Evolutionary conservation across 257 asterid genomes (phyloP).

Genomic region (Ajuga chamaepitys): DNA sequence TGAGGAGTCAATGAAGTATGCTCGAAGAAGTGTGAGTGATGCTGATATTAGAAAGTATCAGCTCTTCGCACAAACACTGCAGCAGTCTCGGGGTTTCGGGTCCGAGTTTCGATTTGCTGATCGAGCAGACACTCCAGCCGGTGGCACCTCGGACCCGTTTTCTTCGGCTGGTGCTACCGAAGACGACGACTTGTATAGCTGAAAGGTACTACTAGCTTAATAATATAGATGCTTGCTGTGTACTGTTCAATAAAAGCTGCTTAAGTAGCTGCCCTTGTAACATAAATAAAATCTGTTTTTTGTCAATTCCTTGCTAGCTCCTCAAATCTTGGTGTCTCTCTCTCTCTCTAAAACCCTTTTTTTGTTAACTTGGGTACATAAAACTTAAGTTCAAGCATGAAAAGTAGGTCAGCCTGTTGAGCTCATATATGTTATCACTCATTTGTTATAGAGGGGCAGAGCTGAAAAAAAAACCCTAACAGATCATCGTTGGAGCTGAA

Average conservation of each 20-base stretch:
- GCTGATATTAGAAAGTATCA: constrained; percentile 41
- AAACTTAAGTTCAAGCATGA: too few relatives aligned
- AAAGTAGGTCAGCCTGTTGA: too few relatives aligned
- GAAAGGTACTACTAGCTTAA: constrained; percentile 12
- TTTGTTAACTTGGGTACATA: too few relatives aligned
- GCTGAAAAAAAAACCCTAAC: too few relatives aligned
- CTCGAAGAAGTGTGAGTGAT: constrained; percentile 35
- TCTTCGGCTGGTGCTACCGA: constrained; percentile 18
- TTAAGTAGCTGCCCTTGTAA: not conserved
- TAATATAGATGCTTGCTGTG: not conserved
- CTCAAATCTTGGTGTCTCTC: too few relatives aligned
- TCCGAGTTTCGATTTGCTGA: constrained; percentile 32
- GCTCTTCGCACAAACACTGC: constrained; percentile 41
- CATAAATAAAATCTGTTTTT: constrained; percentile 1
- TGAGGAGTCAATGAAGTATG: too few relatives aligned
- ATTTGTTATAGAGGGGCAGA: too few relatives aligned
- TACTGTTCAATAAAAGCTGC: not conserved
- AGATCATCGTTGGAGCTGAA: too few relatives aligned
- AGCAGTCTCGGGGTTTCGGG: constrained; percentile 39
- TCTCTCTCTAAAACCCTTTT: too few relatives aligned
- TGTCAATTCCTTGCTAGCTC: not conserved
- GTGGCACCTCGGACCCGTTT: constrained; percentile 24
- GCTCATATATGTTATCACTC: too few relatives aligned
- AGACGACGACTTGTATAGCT: constrained; percentile 32
- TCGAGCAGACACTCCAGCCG: constrained; percentile 16